These are phyloP conservation scores for Rosa hybrid DNA, from an alignment of 331 rosid species.

Conservation along the genomic window DNA sequence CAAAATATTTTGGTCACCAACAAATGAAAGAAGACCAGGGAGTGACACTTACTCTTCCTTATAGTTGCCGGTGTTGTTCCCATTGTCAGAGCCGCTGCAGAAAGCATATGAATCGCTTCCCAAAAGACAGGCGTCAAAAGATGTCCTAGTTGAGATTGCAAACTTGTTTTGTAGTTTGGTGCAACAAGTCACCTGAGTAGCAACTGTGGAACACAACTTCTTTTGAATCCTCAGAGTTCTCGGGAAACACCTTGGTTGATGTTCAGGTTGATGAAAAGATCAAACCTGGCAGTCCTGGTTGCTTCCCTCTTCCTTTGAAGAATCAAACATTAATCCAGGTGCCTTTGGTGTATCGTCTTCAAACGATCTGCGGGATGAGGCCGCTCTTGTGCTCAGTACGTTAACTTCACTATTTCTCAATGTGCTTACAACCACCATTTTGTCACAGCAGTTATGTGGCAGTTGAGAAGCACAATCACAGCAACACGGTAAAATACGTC, in stretches of 20 bases:
- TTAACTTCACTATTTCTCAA: conserved; percentile 65
- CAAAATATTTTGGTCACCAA: conserved; percentile 8
- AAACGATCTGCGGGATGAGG: conserved; percentile 32
- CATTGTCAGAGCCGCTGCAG: conserved; percentile 31
- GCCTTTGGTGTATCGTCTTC: conserved; percentile 38
- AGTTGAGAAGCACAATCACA: conserved; percentile 39
- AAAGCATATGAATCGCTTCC: conserved; percentile 34
- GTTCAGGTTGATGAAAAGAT: conserved; percentile 37
- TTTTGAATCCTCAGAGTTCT: conserved; percentile 44
- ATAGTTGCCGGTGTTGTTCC: conserved; percentile 25
- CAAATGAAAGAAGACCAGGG: background rate
- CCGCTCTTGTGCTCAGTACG: conserved; percentile 53
- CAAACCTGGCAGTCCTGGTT: conserved; percentile 36
- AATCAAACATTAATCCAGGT: conserved; percentile 46
- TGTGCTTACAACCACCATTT: conserved; percentile 43
- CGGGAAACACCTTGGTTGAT: conserved; percentile 61
- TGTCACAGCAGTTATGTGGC: conserved; percentile 39
- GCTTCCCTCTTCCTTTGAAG: conserved; percentile 40
- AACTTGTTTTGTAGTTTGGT: conserved; percentile 32
- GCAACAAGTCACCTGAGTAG: conserved; percentile 33
- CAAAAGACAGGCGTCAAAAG: conserved; percentile 36
- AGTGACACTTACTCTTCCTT: conserved; percentile 28
- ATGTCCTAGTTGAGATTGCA: conserved; percentile 42
- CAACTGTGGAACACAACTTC: conserved; percentile 38
- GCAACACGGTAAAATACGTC: conserved; percentile 36